Evolutionary conservation across 139 green algal species (phyloP).

Genomic region (Trebouxia sp.): DNA sequence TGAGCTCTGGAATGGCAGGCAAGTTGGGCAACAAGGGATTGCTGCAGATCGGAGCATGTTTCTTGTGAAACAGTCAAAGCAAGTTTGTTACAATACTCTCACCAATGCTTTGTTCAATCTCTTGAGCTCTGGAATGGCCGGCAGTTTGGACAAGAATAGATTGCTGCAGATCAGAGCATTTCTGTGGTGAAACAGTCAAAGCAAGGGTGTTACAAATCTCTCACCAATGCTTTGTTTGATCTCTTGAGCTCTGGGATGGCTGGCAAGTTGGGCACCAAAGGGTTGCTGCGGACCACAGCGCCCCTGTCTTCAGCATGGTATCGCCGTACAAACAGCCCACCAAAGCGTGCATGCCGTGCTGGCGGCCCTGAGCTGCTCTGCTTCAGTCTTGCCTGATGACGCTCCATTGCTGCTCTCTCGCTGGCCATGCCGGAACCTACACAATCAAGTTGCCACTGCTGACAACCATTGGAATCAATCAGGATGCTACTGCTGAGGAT

Average conservation of each 20-base stretch:
- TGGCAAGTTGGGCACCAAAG: not conserved
- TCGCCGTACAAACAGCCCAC: conserved; percentile 29
- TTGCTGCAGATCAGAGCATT: not conserved
- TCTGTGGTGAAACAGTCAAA: too few species aligned
- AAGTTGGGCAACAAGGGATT: too few species aligned
- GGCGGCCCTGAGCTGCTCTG: not conserved
- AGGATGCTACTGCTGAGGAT: too few species aligned
- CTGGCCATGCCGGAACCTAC: not conserved
- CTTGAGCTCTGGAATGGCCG: too few species aligned
- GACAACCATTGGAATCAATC: too few species aligned
- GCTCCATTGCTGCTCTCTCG: conserved; percentile 27
- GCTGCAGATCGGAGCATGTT: too few species aligned
- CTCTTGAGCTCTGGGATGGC: conserved; percentile 9
- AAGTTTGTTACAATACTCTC: too few species aligned
- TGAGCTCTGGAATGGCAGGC: too few species aligned
- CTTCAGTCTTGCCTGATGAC: not conserved
- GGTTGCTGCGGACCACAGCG: conserved; percentile 6
- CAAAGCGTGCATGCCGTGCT: conserved; percentile 35
- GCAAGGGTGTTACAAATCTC: not conserved
- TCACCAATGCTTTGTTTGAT: not conserved
- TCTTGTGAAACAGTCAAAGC: too few species aligned
- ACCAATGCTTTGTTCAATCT: too few species aligned
- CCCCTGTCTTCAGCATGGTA: not conserved
- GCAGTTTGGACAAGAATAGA: not conserved
- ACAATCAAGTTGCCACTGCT: too few species aligned